Conservation (phyloP, 192 early-diverging fungal species). For the Gaertneriomyces sp. region DNA sequence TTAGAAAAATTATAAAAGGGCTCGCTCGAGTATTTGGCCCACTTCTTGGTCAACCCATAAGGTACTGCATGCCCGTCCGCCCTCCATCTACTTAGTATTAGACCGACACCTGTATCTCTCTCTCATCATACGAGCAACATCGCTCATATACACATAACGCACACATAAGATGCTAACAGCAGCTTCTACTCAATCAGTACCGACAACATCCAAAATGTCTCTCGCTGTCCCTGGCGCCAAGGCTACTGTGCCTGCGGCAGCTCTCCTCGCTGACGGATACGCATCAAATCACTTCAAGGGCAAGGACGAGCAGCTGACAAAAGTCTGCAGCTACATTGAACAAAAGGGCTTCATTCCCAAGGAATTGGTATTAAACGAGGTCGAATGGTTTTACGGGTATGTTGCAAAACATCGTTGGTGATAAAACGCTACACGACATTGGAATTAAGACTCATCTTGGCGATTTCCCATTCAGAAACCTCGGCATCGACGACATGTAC, state of each 20-base stretch:
- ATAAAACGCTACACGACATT: too few relatives aligned
- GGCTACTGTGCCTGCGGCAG: constrained; percentile 3
- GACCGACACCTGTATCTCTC: too few relatives aligned
- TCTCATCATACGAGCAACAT: too few relatives aligned
- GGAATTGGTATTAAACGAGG: constrained; percentile 84
- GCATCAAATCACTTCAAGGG: constrained; percentile 80
- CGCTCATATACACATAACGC: too few relatives aligned
- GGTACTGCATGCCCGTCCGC: too few relatives aligned
- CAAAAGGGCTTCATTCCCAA: constrained; percentile 87
- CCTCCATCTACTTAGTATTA: too few relatives aligned
- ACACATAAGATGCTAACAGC: too few relatives aligned
- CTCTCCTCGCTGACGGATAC: constrained; percentile 31
- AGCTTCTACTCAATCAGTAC: too few relatives aligned
- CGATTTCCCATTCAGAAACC: constrained; percentile 59
- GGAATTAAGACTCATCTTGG: too few relatives aligned
- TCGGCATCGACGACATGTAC: constrained; percentile 98
- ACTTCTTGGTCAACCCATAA: too few relatives aligned
- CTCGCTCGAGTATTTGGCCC: too few relatives aligned
- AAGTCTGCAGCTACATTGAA: constrained; percentile 79
- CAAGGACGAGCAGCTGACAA: constrained; percentile 86
- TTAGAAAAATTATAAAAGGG: too few relatives aligned
- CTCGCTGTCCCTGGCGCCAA: constrained; percentile 32
- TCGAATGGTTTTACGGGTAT: constrained; percentile 94
- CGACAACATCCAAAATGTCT: constrained; percentile 35
- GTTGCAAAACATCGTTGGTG: neutral